phyloP scores from a whole-genome alignment of 192 early-diverging fungal genomes.

The Podila verticillata region DNA sequence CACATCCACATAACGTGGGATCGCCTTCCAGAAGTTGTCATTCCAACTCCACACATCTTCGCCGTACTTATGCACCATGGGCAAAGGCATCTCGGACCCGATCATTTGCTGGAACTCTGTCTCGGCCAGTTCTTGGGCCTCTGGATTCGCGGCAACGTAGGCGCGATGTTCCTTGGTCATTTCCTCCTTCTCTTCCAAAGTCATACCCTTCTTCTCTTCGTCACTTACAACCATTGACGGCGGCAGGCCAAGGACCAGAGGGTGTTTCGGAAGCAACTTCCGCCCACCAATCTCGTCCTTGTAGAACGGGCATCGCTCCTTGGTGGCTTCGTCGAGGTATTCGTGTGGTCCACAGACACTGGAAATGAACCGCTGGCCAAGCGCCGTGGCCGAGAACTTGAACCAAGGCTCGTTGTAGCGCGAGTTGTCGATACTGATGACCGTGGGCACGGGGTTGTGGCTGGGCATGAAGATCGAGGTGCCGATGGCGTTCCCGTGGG shows the following conservation, averaged over 20 bases:
- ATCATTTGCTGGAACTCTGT: background rate
- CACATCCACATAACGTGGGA: conserved; percentile 8
- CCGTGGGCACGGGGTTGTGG: conserved; percentile 11
- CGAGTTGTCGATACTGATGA: conserved; percentile 34
- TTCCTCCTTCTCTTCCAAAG: background rate
- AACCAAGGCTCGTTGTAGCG: conserved; percentile 31
- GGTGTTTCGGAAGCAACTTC: background rate
- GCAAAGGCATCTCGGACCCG: background rate
- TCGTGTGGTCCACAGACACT: conserved; percentile 10
- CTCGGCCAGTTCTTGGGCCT: background rate
- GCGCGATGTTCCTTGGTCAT: too few relatives aligned
- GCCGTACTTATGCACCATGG: background rate
- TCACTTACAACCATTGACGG: conserved; percentile 1
- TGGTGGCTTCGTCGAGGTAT: conserved; percentile 15
- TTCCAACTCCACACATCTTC: background rate
- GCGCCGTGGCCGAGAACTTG: conserved; percentile 15
- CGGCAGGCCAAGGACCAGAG: conserved; percentile 7
- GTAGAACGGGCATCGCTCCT: conserved; percentile 15
- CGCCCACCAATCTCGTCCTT: background rate
- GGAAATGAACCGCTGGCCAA: conserved; percentile 23
- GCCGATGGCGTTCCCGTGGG: conserved; percentile 38
- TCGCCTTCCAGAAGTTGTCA: background rate
- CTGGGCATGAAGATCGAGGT: conserved; percentile 37
- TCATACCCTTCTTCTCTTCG: background rate
- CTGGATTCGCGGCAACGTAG: background rate